phyloP scores from a whole-genome alignment of 768 basidiomycete genomes.

The Mycena galopus region DNA sequence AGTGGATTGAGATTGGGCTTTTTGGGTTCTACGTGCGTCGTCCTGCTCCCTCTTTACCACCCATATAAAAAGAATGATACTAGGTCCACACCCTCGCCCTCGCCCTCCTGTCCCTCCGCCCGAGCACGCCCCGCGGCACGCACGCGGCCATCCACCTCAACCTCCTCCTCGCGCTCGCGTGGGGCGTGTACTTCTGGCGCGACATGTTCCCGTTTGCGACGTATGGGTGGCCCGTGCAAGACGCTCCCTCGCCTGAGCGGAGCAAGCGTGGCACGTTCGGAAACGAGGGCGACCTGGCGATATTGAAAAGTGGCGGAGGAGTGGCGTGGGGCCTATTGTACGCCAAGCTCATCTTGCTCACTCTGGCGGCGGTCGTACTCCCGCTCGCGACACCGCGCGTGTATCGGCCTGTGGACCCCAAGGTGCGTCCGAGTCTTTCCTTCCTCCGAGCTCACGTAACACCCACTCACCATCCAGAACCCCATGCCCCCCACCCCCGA shows the following conservation, averaged over 20 bases:
- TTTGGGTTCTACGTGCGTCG: constrained; percentile 34
- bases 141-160: constrained; percentile 41
- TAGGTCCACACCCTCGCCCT: constrained; percentile 27
- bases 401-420: constrained; percentile 66
- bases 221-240: constrained; percentile 58
- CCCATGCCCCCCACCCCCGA: constrained; percentile 54
- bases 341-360: constrained; percentile 61
- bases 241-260: constrained; percentile 50
- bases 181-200: constrained; percentile 64
- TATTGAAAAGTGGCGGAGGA: no score
- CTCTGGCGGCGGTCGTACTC: constrained; percentile 58
- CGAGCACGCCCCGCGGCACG: neutral
- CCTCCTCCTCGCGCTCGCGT: constrained; percentile 47
- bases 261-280: no score
- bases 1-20: neutral
- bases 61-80: neutral
- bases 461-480: no score
- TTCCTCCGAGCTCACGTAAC: no score
- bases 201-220: constrained; percentile 72
- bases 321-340: constrained; percentile 47
- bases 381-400: constrained; percentile 66
- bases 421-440: no score
- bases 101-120: neutral
- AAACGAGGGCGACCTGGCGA: no score
- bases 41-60: neutral